Percentiles rank a stretch among this genome's conserved stretches.
Conservation (phyloP, 176 grass and related monocot genomes). For the Musa schizocarpa region DNA sequence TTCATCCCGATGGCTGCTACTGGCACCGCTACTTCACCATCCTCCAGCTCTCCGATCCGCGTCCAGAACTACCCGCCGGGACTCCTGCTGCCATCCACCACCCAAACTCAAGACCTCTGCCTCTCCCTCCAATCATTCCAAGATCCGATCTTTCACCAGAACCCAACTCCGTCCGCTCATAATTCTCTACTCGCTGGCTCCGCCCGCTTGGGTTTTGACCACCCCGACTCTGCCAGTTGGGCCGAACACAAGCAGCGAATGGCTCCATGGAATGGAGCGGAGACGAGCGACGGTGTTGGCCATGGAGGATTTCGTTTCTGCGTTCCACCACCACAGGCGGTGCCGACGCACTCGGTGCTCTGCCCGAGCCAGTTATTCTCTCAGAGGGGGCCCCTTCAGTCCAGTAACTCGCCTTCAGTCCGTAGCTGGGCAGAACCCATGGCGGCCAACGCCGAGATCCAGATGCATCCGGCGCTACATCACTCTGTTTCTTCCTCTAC, state of each 20-base stretch:
- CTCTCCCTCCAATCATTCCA: slow-evolving; percentile 81
- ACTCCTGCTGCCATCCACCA: slow-evolving; percentile 52
- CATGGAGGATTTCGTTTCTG: slow-evolving; percentile 49
- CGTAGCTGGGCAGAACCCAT: slow-evolving; percentile 68
- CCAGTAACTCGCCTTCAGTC: slow-evolving; percentile 89
- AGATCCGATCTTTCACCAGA: slow-evolving; percentile 51
- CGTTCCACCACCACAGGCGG: slow-evolving; percentile 53
- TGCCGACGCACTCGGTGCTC: slow-evolving; percentile 49
- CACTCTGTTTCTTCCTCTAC: slow-evolving; percentile 41
- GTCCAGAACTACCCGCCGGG: slow-evolving; percentile 23
- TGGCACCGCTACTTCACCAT: background rate
- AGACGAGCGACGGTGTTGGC: slow-evolving; percentile 30
- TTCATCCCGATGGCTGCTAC: background rate
- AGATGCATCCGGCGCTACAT: slow-evolving; percentile 37
- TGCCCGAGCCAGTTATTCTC: slow-evolving; percentile 66
- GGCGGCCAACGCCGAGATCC: slow-evolving; percentile 37
- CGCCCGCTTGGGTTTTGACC: slow-evolving; percentile 39
- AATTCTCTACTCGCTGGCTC: slow-evolving; percentile 35
- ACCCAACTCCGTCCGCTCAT: slow-evolving; percentile 27
- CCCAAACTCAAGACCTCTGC: slow-evolving; percentile 67
- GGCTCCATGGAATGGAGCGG: slow-evolving; percentile 60
- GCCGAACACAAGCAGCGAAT: slow-evolving; percentile 51
- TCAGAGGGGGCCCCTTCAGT: slow-evolving; percentile 99
- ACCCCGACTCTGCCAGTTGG: slow-evolving; percentile 45
- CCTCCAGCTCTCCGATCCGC: background rate